These are phyloP conservation scores for Athelia psychrophila DNA, from an alignment of 1,284 basidiomycete species.

Conservation along the genomic window DNA sequence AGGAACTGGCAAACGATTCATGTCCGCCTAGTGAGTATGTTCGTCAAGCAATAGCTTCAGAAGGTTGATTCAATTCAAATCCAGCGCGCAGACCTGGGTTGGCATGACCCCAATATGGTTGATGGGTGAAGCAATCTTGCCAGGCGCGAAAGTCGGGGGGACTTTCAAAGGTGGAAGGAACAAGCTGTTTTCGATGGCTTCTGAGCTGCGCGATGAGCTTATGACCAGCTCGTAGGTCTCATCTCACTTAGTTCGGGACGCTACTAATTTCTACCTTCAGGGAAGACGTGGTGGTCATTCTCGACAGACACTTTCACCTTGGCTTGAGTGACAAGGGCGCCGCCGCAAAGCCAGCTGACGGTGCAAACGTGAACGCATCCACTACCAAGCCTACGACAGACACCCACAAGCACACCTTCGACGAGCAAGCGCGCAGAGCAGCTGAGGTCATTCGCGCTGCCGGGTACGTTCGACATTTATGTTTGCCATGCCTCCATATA, in stretches of 20 bases:
- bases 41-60: neutral
- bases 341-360: neutral
- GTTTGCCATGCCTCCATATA: neutral
- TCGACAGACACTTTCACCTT: neutral
- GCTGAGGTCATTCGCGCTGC: neutral
- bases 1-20: neutral
- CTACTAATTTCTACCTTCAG: neutral
- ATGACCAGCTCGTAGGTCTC: neutral
- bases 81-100: neutral
- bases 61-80: neutral
- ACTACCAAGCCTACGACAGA: too few species aligned
- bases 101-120: neutral
- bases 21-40: neutral
- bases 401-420: neutral
- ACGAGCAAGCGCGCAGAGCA: neutral
- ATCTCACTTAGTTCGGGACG: too few species aligned
- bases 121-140: neutral
- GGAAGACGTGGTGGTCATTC: neutral
- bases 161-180: neutral
- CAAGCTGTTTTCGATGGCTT: neutral
- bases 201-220: neutral
- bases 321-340: neutral
- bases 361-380: too few species aligned
- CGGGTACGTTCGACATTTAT: too few species aligned
- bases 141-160: neutral